phyloP scores from a whole-genome alignment of 345 rosid genomes.

The Isatis tinctoria region DNA sequence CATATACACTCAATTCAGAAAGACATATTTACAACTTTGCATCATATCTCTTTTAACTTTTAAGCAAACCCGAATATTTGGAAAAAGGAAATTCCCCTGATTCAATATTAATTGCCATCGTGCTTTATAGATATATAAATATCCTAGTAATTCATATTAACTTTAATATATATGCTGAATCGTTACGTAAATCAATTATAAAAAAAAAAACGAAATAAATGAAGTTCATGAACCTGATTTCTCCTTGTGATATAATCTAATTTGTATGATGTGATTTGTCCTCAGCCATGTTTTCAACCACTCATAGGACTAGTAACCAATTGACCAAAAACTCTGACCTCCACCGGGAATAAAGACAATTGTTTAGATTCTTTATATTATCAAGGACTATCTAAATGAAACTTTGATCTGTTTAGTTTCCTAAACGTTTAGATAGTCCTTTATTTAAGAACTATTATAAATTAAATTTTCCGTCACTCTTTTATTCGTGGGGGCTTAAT shows the following conservation, averaged over 20 bases:
- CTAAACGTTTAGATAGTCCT: background rate
- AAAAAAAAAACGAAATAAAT: background rate
- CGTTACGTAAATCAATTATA: background rate
- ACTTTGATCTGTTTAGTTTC: background rate
- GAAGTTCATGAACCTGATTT: conserved; percentile 28
- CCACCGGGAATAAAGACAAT: background rate
- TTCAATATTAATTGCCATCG: background rate
- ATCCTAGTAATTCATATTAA: background rate
- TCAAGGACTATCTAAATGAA: background rate
- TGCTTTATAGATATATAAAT: background rate
- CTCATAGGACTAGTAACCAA: background rate
- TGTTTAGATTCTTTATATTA: background rate
- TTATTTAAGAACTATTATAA: background rate
- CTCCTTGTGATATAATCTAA: background rate
- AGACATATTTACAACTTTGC: conserved; percentile 9
- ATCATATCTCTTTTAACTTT: conserved; percentile 15
- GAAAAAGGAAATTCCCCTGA: background rate
- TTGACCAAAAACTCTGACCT: conserved; percentile 21
- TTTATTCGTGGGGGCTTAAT: background rate
- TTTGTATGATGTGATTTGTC: conserved; percentile 22
- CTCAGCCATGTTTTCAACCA: conserved; percentile 14
- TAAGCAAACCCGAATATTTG: conserved; percentile 10
- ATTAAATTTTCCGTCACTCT: background rate
- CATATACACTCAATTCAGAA: background rate
- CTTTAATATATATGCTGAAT: background rate